Evolutionary conservation across 1,139 yeast genomes (phyloP).

Genomic region (Candida sp.): DNA sequence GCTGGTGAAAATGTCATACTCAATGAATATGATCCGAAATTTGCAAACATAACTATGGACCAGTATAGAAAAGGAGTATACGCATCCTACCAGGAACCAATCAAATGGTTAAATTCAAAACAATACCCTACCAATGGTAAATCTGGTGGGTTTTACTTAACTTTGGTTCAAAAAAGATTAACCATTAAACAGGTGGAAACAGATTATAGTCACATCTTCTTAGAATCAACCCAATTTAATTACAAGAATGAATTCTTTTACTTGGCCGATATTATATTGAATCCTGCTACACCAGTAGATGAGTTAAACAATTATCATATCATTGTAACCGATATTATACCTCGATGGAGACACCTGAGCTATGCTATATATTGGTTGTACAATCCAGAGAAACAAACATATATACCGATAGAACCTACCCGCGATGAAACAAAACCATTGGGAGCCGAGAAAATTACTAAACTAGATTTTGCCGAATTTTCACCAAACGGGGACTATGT

Average conservation of each 20-base stretch:
- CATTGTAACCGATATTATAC: constrained; percentile 24
- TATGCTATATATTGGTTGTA: constrained; percentile 40
- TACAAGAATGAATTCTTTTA: constrained; percentile 33
- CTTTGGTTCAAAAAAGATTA: constrained; percentile 14
- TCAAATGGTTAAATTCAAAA: constrained; percentile 26
- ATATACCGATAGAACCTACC: constrained; percentile 24
- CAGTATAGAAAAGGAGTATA: constrained; percentile 21
- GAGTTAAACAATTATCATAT: constrained; percentile 26
- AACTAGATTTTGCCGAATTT: constrained; percentile 41
- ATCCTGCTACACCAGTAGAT: constrained; percentile 31
- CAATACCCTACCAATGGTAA: constrained; percentile 25
- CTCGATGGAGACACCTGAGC: constrained; percentile 42
- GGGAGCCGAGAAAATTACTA: constrained; percentile 13
- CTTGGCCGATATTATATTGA: constrained; percentile 24
- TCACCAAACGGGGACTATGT: constrained; percentile 36
- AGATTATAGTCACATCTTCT: constrained; percentile 13
- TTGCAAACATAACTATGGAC: constrained; percentile 28
- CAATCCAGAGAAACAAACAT: constrained; percentile 16
- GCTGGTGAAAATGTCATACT: constrained; percentile 31
- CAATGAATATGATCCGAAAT: constrained; percentile 23
- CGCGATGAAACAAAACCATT: constrained; percentile 3
- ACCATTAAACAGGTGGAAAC: constrained; percentile 20
- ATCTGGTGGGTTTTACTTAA: constrained; percentile 29
- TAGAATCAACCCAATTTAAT: constrained; percentile 23
- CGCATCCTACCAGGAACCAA: constrained; percentile 13